phyloP scores from a whole-genome alignment of 768 basidiomycete genomes.

The Gautieria morchelliformis region DNA sequence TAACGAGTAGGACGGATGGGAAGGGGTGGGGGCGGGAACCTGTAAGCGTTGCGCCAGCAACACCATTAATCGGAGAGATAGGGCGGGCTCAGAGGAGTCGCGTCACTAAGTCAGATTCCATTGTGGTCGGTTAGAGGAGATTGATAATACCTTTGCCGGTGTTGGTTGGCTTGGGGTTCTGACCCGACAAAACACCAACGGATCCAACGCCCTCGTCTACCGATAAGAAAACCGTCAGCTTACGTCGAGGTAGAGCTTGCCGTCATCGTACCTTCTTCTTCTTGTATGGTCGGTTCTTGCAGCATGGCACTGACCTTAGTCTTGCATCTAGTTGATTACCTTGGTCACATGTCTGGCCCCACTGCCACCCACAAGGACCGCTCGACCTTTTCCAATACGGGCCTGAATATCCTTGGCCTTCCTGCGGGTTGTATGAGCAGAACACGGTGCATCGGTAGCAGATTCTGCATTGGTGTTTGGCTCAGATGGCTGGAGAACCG shows the following conservation, averaged over 20 bases:
- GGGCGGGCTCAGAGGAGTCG: too few species aligned
- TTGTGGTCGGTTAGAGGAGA: too few species aligned
- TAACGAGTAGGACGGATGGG: too few species aligned
- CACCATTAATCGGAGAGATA: too few species aligned
- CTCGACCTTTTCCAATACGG: conserved; percentile 63
- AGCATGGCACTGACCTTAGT: conserved; percentile 41
- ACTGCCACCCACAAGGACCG: conserved; percentile 51
- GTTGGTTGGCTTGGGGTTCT: too few species aligned
- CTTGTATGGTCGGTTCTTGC: conserved; percentile 41
- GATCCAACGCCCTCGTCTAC: background rate
- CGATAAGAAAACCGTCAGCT: background rate
- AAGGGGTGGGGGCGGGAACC: too few species aligned
- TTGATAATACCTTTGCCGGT: too few species aligned
- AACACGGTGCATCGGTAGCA: background rate
- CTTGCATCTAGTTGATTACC: conserved; percentile 40
- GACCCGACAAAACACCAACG: background rate
- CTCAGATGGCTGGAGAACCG: conserved; percentile 19
- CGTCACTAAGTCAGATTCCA: too few species aligned
- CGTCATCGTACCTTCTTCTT: conserved; percentile 25
- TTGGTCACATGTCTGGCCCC: conserved; percentile 61
- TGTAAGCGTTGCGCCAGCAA: too few species aligned
- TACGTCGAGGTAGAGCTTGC: background rate
- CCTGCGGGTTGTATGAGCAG: conserved; percentile 31
- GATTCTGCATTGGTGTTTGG: conserved; percentile 3
- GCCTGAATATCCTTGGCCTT: conserved; percentile 68